Conservation (phyloP, 345 rosid species). For the Moricandia moricandioides region DNA sequence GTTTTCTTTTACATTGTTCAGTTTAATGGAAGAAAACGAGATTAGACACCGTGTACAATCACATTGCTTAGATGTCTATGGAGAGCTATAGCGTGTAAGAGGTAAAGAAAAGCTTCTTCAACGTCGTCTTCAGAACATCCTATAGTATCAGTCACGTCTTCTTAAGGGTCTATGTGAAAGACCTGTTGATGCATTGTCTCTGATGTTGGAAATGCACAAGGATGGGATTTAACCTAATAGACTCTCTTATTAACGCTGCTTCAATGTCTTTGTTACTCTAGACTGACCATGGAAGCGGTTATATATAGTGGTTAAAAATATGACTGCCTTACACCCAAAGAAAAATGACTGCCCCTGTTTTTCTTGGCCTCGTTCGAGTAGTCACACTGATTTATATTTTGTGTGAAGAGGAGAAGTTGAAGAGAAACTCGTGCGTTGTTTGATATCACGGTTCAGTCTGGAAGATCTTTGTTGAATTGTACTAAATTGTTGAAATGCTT, state of each 20-base stretch:
- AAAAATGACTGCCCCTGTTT: conserved; percentile 48
- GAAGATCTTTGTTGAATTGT: conserved; percentile 34
- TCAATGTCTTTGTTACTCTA: conserved; percentile 43
- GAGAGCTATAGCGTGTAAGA: conserved; percentile 32
- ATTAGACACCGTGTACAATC: conserved; percentile 42
- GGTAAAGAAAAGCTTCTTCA: conserved; percentile 42
- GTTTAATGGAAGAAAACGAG: conserved; percentile 48
- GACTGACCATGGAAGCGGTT: conserved; percentile 47
- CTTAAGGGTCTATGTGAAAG: conserved; percentile 51
- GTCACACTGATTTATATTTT: conserved; percentile 44
- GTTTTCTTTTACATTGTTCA: conserved; percentile 50
- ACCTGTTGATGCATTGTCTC: conserved; percentile 42
- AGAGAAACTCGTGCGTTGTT: conserved; percentile 44
- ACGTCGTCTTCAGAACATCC: conserved; percentile 42
- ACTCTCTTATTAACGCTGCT: conserved; percentile 48
- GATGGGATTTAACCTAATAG: conserved; percentile 46
- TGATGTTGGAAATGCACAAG: conserved; percentile 49
- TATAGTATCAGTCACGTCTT: conserved; percentile 30
- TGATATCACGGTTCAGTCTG: conserved; percentile 40
- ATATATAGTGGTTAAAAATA: conserved; percentile 53
- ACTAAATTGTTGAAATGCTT: conserved; percentile 28
- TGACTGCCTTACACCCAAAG: conserved; percentile 48
- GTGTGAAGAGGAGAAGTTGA: conserved; percentile 45
- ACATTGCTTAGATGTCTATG: conserved; percentile 51
- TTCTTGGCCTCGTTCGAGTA: conserved; percentile 29